Base-by-base conservation (phyloP, 2,329 filamentous ascomycete genomes). In the Neofusicoccum kwambonambiense region DNA sequence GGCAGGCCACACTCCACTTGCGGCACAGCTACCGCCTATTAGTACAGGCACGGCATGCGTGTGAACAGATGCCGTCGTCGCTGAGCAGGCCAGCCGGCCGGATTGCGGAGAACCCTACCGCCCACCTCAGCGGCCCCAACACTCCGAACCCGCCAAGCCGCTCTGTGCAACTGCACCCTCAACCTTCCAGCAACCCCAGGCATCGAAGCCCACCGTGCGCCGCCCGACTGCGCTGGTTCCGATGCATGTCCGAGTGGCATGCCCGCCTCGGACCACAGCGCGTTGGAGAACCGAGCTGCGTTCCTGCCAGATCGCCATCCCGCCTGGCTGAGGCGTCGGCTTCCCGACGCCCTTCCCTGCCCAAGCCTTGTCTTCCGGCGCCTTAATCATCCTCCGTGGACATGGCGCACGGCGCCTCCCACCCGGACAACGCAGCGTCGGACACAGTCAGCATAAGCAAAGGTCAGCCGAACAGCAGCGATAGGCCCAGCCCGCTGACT, bases 381-480 rank as follows among this genome's bases (percentile, higher is more conserved):
- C 41, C 42, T 60, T 60, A 39, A 49, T 60, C 56, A 60, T 60
- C 56, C 56, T 60, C 15, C 27, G 15, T 27, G 27, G 9, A 47
- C 56, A 44, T 22, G 41, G 56, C 27, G 41, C 56, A 60, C 42
- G 42, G 54, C 54, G 54, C 54, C 54, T 58, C 54, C 54, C 56
- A 13, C n/a, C n/a, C 27, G 41, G 56, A 47, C 56, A 60, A 47
- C 56, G 17, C 56, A 60, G 27, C 56, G 6, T 37, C 56, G 27
- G 56, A 60, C 15, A 60, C 56, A 60, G 56, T 60, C 56, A 60
- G 41, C 41, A 45, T 60, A 39, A 49, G 41, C 56, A 19, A 4
- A 47, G 49, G 5, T 45, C 17, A 42, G 39, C 54, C 34, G 19
- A 11, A 34, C 11, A 7, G 1, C 31, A 9, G 15, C 11, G 15